Base-by-base conservation (phyloP, 306 rosid species). In the Fragaria vesca region DNA sequence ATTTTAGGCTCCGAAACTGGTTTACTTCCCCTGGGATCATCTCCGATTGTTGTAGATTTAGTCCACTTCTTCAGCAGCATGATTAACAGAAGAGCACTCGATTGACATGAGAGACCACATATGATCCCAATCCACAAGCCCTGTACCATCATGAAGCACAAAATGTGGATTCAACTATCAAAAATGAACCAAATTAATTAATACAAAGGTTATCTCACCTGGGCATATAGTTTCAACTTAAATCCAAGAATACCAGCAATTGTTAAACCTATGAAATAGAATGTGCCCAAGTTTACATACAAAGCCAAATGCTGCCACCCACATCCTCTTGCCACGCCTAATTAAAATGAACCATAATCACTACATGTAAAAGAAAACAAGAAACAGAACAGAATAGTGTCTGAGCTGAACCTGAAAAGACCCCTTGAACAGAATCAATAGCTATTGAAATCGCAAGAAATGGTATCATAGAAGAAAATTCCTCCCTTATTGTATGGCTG, bases 321-420 rank as follows among this genome's bases (percentile, higher is more conserved):
- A 69, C 94, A 84, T 75, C 97, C 97, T 88, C 97, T 89, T 12
- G 84, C 87, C 80, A 89, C 94, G n/a, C 97, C 97, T 94, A 86
- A 66, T 83, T 43, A 9, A 26, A 69, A 76, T 42, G 45, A 42
- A 0, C 66, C 32, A 42, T 45, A 80, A 10, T 21, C 67, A 77
- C 17, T 60, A 21, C 3, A 75, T 45, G 12, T 58, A 16, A 40
- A 68, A n/a, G 20, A 48, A 52, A 69, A 72, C 12, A 79, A 18
- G 46, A 58, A 12, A 77, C 52, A 47, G 15, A 43, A 6, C 17
- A 65, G 12, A 28, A 4, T 61, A 42, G 45, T 7, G 9, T n/a
- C 6, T 62, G 71, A 52, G 61, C 32, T 78, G 12, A 73, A 94
- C 98, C 97, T 92, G 98, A 89, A 81, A 94, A 83, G 72, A 92